Evolutionary conservation across 306 rosid genomes (phyloP), one percentile per base, ranked within the genome.

Genomic region (Lathyrus sativus): DNA sequence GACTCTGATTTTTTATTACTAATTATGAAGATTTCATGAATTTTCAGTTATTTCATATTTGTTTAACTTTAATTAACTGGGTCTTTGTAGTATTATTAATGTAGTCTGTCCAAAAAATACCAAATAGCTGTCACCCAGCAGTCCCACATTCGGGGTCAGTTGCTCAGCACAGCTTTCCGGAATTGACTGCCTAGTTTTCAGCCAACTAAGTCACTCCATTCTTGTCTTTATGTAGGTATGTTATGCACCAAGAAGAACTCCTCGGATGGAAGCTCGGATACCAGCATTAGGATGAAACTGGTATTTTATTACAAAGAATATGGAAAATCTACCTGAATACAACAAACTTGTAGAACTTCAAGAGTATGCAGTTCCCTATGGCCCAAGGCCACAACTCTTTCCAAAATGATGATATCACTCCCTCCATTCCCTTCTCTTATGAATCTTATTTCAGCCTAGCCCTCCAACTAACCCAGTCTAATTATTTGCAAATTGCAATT

Each of bases 221-320:
- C 7, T 13, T 44, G 49, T 15, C 10, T 50, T 19, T 50, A 18
- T 50, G 28, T 50, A 19, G 28, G 26, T 17, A 17, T 49, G 4
- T 10, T 17, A 8, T 49, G 10, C 10, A 17, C 24, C 56, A 50
- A 6, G 56, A 17, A 18, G 10, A 55, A 26, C 10, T 4, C 35
- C 37, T 26, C 2, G 15, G 37, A 11, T 24, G 60, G 37, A 9
- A 54, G 60, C 37, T 24, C 37, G 24, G 35, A 55, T 55, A 55
- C 15, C 17, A 55, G 61, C 61, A 55, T 11, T 55, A 46, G 9
- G 53, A 55, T 38, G 15, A 55, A 55, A 55, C 65, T 58, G 24
- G 43, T 58, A 31, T 33, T 58, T 58, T 58, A 58, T 57, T 29
- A 57, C 63, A 29, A 57, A n/a, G 42, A 57, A 57, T 29, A 4